These are phyloP conservation scores for Penicillium glabrum DNA, from an alignment of 2,329 filamentous ascomycete genomes.

Conservation along the genomic window DNA sequence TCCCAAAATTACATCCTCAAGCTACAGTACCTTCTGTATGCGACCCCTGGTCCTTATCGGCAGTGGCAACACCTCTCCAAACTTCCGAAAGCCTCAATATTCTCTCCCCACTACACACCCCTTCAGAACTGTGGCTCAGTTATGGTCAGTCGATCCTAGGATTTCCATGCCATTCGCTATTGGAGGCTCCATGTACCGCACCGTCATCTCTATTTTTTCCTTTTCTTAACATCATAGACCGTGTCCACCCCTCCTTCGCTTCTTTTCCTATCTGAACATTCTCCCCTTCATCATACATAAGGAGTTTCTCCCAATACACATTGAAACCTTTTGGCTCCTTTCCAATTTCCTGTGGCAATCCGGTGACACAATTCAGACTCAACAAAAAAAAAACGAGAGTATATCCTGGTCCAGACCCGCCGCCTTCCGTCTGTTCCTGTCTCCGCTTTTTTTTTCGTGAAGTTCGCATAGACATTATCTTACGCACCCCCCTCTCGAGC, in stretches of 20 bases:
- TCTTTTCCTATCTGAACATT: conserved; percentile 18
- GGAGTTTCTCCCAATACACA: neutral
- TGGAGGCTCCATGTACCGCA: conserved; percentile 23
- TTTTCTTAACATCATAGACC: conserved; percentile 23
- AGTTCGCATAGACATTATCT: conserved; percentile 10
- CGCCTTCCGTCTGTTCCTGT: conserved; percentile 10
- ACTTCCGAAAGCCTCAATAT: conserved; percentile 11
- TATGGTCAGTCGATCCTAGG: conserved; percentile 13
- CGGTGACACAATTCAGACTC: neutral
- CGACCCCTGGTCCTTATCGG: conserved; percentile 18
- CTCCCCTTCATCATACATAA: conserved; percentile 10
- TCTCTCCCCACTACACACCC: neutral
- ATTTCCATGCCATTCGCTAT: conserved; percentile 17
- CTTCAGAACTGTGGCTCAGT: conserved; percentile 20
- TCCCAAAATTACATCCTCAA: neutral
- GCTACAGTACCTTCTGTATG: conserved; percentile 1
- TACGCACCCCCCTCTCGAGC: neutral
- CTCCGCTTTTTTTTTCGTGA: conserved; percentile 10
- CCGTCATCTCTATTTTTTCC: conserved; percentile 15
- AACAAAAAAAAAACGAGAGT: neutral
- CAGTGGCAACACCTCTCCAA: conserved; percentile 17
- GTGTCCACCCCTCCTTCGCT: conserved; percentile 19
- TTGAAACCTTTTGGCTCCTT: neutral
- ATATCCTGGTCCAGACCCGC: conserved; percentile 4
- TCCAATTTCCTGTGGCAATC: conserved; percentile 9